Conservation (phyloP, 257 asterid species). For the Nicotiana paniculata region DNA sequence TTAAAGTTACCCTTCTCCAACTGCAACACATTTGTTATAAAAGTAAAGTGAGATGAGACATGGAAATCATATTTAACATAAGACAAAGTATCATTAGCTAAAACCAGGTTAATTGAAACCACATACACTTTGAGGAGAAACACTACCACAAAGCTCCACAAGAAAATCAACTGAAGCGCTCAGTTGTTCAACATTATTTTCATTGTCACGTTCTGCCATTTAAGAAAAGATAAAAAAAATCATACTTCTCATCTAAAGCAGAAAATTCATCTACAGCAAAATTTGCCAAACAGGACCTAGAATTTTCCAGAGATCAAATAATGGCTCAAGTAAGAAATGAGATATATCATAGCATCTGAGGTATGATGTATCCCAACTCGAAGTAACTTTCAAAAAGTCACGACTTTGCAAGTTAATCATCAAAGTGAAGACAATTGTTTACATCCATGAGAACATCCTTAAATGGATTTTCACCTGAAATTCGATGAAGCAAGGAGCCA, state of each 20-base stretch:
- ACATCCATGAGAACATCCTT: not conserved
- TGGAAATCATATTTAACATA: not conserved
- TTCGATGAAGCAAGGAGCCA: constrained; percentile 18
- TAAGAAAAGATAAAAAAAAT: not conserved
- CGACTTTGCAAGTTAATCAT: not conserved
- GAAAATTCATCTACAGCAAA: not conserved
- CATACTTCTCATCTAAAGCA: not conserved
- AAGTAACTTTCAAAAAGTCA: not conserved
- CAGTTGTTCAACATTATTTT: constrained; percentile 57
- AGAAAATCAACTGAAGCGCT: constrained; percentile 87
- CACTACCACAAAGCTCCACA: constrained; percentile 73
- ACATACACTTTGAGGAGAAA: constrained; percentile 46
- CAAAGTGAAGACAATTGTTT: not conserved
- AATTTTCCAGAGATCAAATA: not conserved
- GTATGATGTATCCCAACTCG: constrained; percentile 1
- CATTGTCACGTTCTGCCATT: constrained; percentile 38
- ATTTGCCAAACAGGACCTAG: not conserved
- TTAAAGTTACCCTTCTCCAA: constrained; percentile 52
- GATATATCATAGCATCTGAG: not conserved
- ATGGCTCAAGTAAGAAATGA: not conserved
- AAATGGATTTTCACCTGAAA: constrained; percentile 39
- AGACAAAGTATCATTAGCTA: not conserved
- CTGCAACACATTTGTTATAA: constrained; percentile 28
- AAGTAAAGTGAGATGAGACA: not conserved
- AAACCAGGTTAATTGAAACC: constrained; percentile 3